These are phyloP conservation scores for Pisolithus microcarpus DNA, from an alignment of 768 basidiomycete species.

Conservation along the genomic window DNA sequence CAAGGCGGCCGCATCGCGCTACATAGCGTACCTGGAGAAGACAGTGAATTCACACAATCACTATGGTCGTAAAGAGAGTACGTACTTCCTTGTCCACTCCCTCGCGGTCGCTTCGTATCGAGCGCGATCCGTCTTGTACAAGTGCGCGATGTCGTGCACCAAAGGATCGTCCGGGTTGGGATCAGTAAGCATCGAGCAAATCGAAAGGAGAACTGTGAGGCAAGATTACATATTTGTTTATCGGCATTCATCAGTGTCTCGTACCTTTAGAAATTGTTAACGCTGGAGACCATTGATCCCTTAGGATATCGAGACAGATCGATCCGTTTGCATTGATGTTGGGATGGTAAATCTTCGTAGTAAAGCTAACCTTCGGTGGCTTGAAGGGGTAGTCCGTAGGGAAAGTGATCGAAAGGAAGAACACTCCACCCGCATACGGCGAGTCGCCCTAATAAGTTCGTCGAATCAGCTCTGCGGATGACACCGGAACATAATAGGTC, in stretches of 20 bases:
- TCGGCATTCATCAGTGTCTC: slow-evolving; percentile 13
- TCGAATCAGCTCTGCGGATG: slow-evolving; percentile 9
- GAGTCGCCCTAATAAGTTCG: slow-evolving; percentile 69
- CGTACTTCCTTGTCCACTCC: slow-evolving; percentile 99
- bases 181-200: slow-evolving; percentile 99
- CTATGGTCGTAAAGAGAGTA: neutral
- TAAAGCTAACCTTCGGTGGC: slow-evolving; percentile 99
- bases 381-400: slow-evolving; percentile 99
- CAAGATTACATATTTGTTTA: neutral
- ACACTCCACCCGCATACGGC: slow-evolving; percentile 97
- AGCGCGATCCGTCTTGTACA: slow-evolving; percentile 98
- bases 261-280: slow-evolving; percentile 97
- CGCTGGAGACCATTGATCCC: slow-evolving; percentile 99
- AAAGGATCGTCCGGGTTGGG: slow-evolving; percentile 99
- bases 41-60: neutral
- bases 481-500: neutral
- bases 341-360: slow-evolving; percentile 99
- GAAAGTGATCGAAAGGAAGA: slow-evolving; percentile 93
- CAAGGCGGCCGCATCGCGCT: slow-evolving; percentile 25
- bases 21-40: slow-evolving; percentile 45
- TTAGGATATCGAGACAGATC: slow-evolving; percentile 96
- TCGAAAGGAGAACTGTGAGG: slow-evolving; percentile 79
- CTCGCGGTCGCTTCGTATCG: slow-evolving; percentile 97
- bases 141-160: slow-evolving; percentile 96
- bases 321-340: slow-evolving; percentile 99